Percentiles rank a stretch among this genome's conserved stretches.
These are phyloP conservation scores for Globisporangium apiculatum DNA, from an alignment of 352 stramenopile genomes.

Conservation along the genomic window DNA sequence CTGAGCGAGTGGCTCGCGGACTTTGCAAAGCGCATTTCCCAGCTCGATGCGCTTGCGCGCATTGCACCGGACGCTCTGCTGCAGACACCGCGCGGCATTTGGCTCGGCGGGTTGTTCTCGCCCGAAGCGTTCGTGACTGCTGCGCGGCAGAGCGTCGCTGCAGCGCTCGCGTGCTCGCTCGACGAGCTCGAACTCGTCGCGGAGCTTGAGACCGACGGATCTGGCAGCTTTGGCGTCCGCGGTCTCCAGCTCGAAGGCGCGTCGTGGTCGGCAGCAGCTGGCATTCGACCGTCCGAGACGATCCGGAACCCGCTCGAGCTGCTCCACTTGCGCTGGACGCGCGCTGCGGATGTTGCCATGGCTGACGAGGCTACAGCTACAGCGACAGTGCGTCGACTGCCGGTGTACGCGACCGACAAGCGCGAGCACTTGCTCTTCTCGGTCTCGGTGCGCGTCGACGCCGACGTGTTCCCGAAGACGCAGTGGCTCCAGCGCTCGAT, in stretches of 20 bases:
- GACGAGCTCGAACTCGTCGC: constrained; percentile 84
- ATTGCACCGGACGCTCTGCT: constrained; percentile 38
- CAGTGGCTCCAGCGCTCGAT: constrained; percentile 82
- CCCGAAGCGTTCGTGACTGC: constrained; percentile 92
- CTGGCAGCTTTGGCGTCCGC: constrained; percentile 49
- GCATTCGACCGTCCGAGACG: constrained; percentile 68
- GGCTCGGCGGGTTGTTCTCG: constrained; percentile 91
- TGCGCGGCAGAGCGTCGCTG: constrained; percentile 84
- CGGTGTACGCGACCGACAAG: constrained; percentile 79
- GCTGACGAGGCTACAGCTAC: constrained; percentile 10
- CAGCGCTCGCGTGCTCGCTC: constrained; percentile 71
- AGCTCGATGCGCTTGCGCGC: constrained; percentile 43
- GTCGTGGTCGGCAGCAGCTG: constrained; percentile 45
- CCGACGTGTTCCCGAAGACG: constrained; percentile 36
- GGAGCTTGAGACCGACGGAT: constrained; percentile 35
- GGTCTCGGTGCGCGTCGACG: constrained; percentile 56
- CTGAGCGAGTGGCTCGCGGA: constrained; percentile 82
- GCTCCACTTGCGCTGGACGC: constrained; percentile 69
- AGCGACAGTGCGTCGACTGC: constrained; percentile 38
- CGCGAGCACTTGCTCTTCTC: constrained; percentile 80
- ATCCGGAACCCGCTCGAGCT: constrained; percentile 64
- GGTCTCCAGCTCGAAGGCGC: constrained; percentile 84
- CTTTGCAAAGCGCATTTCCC: constrained; percentile 68
- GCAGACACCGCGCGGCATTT: constrained; percentile 42
- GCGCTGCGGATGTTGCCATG: constrained; percentile 13